Evolutionary conservation across 371 early-diverging fungal species (phyloP).

Genomic region (Mucor indicus): DNA sequence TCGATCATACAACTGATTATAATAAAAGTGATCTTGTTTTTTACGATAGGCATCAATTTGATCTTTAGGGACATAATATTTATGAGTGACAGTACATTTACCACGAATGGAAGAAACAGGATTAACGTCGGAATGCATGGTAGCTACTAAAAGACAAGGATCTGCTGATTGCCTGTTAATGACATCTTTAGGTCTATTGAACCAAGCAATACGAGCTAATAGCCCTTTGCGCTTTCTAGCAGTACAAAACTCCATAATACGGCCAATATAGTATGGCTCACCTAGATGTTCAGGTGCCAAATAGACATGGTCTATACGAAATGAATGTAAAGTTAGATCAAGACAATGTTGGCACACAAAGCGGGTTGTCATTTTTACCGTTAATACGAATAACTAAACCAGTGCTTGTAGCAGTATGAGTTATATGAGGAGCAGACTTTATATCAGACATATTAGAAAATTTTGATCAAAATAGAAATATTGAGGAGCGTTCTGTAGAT

Average conservation of each 20-base stretch:
- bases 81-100: constrained; percentile 74
- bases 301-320: constrained; percentile 65
- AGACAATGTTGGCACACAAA: no score
- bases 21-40: constrained; percentile 75
- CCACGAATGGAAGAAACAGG: constrained; percentile 81
- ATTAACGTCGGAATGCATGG: constrained; percentile 86
- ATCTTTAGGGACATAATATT: constrained; percentile 55
- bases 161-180: constrained; percentile 68
- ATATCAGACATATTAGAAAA: no score
- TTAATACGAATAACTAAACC: no score
- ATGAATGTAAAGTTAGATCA: neutral
- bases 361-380: no score
- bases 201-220: constrained; percentile 76
- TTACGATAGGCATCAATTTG: constrained; percentile 57
- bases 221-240: constrained; percentile 44
- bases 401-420: no score
- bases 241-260: constrained; percentile 79
- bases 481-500: no score
- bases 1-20: constrained; percentile 82
- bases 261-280: constrained; percentile 79
- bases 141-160: constrained; percentile 74
- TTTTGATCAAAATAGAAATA: no score
- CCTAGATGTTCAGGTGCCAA: constrained; percentile 71
- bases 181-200: constrained; percentile 79
- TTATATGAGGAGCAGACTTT: no score